These are phyloP conservation scores for Kwoniella bestiolae DNA, from an alignment of 768 basidiomycete genomes.

Conservation along the genomic window DNA sequence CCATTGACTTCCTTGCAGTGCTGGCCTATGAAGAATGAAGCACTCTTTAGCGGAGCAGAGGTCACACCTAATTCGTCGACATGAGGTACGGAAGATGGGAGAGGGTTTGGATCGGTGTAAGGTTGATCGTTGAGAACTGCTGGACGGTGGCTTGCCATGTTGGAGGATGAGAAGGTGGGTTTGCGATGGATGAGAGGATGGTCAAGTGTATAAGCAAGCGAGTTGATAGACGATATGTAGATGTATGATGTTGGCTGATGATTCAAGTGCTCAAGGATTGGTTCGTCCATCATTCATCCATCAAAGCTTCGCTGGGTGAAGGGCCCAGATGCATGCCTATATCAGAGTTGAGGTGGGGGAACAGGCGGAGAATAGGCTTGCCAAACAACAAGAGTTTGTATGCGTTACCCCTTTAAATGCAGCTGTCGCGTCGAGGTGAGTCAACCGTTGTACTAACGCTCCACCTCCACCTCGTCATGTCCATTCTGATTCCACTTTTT, in stretches of 20 bases:
- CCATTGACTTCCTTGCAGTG: slow-evolving; percentile 97
- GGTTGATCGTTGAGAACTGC: slow-evolving; percentile 50
- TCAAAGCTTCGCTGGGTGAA: background rate
- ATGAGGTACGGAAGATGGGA: slow-evolving; percentile 65
- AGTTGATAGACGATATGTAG: too few relatives aligned
- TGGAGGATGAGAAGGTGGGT: background rate
- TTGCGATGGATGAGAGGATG: background rate
- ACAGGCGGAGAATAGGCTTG: background rate
- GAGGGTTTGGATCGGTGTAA: slow-evolving; percentile 57
- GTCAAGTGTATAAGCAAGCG: too few relatives aligned
- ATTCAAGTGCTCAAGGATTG: slow-evolving; percentile 12
- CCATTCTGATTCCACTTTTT: slow-evolving; percentile 3
- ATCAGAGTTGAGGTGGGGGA: too few relatives aligned
- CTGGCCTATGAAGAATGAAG: slow-evolving; percentile 94
- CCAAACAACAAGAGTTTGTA: too few relatives aligned
- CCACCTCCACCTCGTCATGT: slow-evolving; percentile 20
- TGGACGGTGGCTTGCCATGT: slow-evolving; percentile 27
- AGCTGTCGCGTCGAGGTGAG: slow-evolving; percentile 19
- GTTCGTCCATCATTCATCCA: background rate
- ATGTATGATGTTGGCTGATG: too few relatives aligned
- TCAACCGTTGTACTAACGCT: background rate
- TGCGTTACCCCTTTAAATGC: background rate
- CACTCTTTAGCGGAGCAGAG: slow-evolving; percentile 91
- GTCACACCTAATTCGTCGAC: slow-evolving; percentile 87
- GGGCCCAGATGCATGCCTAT: background rate